A percentile compares a stretch with the other conserved stretches of the same genome.
These are phyloP conservation scores for Cryptococcus floricola DNA, from an alignment of 1,284 basidiomycete genomes.

Conservation along the genomic window DNA sequence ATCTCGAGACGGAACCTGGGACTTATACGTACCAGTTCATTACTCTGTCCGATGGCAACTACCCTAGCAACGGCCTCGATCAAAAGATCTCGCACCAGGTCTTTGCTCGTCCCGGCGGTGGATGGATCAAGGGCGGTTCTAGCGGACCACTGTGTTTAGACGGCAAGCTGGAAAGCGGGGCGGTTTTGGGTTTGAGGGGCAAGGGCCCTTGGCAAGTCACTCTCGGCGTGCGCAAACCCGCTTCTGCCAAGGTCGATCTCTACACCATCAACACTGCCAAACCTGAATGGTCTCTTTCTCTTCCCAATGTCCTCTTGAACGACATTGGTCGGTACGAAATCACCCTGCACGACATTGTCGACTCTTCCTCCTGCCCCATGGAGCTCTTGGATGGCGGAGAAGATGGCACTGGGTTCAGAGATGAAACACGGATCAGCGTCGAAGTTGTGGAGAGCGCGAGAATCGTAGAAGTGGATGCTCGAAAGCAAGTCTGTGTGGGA, in stretches of 20 bases:
- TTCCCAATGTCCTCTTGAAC: constrained; percentile 68
- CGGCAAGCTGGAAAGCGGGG: constrained; percentile 55
- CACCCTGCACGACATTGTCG: constrained; percentile 67
- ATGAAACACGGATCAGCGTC: constrained; percentile 64
- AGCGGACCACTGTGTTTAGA: constrained; percentile 69
- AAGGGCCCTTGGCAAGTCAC: constrained; percentile 81
- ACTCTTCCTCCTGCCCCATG: constrained; percentile 65
- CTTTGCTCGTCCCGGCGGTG: constrained; percentile 67
- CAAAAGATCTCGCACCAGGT: constrained; percentile 77
- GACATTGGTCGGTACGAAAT: constrained; percentile 77
- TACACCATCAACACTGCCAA: constrained; percentile 59
- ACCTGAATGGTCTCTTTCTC: constrained; percentile 68
- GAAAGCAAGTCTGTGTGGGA: constrained; percentile 82
- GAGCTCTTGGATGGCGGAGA: constrained; percentile 32
- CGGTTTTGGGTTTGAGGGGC: constrained; percentile 65
- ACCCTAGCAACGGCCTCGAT: constrained; percentile 56
- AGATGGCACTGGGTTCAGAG: constrained; percentile 64
- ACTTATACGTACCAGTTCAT: constrained; percentile 83
- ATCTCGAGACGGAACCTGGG: constrained; percentile 74
- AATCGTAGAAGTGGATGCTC: constrained; percentile 75
- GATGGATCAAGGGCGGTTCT: constrained; percentile 61
- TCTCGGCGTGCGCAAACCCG: constrained; percentile 67
- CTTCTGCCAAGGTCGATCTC: constrained; percentile 62
- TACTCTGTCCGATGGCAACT: constrained; percentile 82
- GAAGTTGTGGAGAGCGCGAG: constrained; percentile 93